Evolutionary conservation across 129 eudicot species (phyloP), one percentile per base, ranked within the genome.

Genomic region (Apium graveolens): DNA sequence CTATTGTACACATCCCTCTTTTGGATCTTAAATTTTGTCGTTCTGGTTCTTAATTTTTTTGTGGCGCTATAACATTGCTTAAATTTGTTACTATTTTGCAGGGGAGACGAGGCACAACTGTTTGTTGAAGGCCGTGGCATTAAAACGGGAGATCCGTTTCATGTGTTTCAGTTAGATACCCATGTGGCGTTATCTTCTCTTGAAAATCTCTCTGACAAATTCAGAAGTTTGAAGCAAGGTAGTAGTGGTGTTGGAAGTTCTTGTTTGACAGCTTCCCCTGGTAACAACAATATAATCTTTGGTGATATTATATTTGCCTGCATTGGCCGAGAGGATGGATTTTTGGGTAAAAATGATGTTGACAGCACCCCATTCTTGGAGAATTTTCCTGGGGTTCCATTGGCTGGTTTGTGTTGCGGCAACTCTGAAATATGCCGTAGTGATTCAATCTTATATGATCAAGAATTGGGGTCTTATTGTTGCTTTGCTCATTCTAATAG

Each of bases 241-340:
- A 43, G 31, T 63, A 44, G 68, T 29, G 75, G 69, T 34, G n/a
- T 45, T 11, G 69, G 38, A 39, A 45, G 13, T 62, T 24, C 29
- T 70, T 11, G 16, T n/a, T 32, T 31, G 16, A 51, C 41, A 32
- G 44, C 60, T 68, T 32, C 68, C 63, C 62, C 68, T 31, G 39
- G 35, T 63, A 76, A 78, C 12, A 83, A 84, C 76, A 57, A 24
- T 68, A 79, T 82, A 78, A 89, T 92, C 11, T 86, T 92, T 83
- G 99, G 97, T 13, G 93, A 96, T 48, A 80, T 96, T 42, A 75
- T 92, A 18, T 96, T 96, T 75, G 73, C 97, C 32, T 89, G 95
- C 86, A 96, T 94, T 37, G 93, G 98, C 7, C 68, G 68, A 9
- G 68, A 60, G 1, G 97, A 91, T 20, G 92, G 85, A 51, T 76